phyloP scores from a whole-genome alignment of 306 rosid genomes.

The Glycine latifolia region DNA sequence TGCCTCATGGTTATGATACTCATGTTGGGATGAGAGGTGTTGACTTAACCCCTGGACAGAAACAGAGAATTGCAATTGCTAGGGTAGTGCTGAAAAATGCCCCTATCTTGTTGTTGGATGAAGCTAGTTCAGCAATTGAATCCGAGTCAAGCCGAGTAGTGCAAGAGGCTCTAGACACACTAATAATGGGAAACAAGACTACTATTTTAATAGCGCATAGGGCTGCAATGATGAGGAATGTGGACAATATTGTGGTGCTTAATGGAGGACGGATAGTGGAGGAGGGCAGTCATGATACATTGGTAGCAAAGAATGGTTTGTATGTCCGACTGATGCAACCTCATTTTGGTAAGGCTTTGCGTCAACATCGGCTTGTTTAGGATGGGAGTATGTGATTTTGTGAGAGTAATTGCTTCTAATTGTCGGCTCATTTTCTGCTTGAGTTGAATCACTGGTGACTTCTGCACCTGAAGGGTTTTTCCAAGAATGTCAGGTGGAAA shows the following conservation, averaged over 20 bases:
- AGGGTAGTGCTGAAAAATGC: conserved; percentile 96
- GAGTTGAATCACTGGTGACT: conserved; percentile 47
- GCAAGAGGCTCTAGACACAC: conserved; percentile 98
- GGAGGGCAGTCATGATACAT: conserved; percentile 85
- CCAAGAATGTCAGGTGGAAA: conserved; percentile 48
- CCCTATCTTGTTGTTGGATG: conserved; percentile 94
- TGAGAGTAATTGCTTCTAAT: conserved; percentile 43
- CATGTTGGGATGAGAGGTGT: conserved; percentile 99
- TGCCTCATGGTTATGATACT: conserved; percentile 99
- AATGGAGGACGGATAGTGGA: conserved; percentile 99
- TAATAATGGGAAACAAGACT: conserved; percentile 99
- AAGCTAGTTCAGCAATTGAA: conserved; percentile 97
- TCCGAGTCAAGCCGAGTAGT: conserved; percentile 98
- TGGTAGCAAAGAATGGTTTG: conserved; percentile 89
- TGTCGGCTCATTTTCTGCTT: conserved; percentile 54
- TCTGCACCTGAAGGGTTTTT: conserved; percentile 46
- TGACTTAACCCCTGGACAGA: conserved; percentile 97
- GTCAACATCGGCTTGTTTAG: conserved; percentile 87
- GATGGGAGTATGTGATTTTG: conserved; percentile 34
- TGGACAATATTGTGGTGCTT: conserved; percentile 96
- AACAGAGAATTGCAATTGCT: conserved; percentile 99
- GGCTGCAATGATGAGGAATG: conserved; percentile 99
- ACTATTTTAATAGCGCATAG: conserved; percentile 97
- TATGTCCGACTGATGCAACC: conserved; percentile 98
- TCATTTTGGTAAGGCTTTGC: conserved; percentile 94